Evolutionary conservation across 2,329 filamentous ascomycete species (phyloP).

Genomic region (Sphaerostilbella broomeana): DNA sequence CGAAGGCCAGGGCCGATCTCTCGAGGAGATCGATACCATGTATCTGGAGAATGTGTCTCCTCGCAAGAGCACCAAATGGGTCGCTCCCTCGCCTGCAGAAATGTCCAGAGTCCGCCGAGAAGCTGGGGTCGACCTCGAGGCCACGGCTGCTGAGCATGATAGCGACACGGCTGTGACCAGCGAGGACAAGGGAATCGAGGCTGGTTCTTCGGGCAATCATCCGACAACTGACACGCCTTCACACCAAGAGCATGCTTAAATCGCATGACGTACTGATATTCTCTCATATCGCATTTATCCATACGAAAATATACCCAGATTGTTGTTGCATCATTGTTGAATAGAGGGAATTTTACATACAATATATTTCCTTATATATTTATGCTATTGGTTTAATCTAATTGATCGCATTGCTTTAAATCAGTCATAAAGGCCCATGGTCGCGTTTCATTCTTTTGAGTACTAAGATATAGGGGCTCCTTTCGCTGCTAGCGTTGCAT

Average conservation of each 20-base stretch:
- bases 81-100: constrained; percentile 36
- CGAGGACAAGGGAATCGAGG: no score
- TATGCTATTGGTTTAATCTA: no score
- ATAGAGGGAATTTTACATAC: no score
- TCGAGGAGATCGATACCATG: constrained; percentile 78
- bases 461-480: constrained; percentile 10
- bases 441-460: no score
- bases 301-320: no score
- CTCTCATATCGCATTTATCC: no score
- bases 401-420: no score
- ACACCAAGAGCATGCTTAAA: constrained; percentile 12
- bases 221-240: not conserved
- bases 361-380: no score
- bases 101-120: constrained; percentile 36
- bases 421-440: no score
- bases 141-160: constrained; percentile 7
- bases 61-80: constrained; percentile 54
- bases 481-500: constrained; percentile 5
- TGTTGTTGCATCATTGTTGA: no score
- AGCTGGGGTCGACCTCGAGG: constrained; percentile 35
- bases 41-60: constrained; percentile 61
- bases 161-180: constrained; percentile 1
- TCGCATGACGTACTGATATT: no score
- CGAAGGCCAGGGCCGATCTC: constrained; percentile 63
- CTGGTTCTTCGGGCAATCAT: not conserved